Evolutionary conservation across 768 basidiomycete genomes (phyloP), one percentile per base, ranked within the genome.

Genomic region (Clathrus columnatus): DNA sequence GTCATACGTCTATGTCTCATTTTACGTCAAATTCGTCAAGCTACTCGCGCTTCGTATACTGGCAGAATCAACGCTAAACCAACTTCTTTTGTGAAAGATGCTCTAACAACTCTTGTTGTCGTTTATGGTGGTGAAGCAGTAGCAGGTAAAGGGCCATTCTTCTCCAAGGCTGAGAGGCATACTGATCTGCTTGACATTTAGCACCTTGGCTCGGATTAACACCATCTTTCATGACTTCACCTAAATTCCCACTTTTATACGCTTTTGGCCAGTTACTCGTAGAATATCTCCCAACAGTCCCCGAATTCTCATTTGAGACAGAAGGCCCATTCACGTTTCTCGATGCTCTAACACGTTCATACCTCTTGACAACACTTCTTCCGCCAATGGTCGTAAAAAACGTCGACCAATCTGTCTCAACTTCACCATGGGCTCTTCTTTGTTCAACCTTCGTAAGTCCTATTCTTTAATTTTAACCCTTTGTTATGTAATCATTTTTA

Each of bases 71-170:
- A 63, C 48, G 53, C n/a, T 83, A 60, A 50, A 26, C 66, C 72
- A 41, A 70, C 70, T 16, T 83, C 84, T 3, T 82, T 85, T 58
- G 72, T 75, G 30, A 78, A 81, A 62, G 80, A 79, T 60, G 65
- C 77, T 17, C 65, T 75, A 4, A 75, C 84, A 0, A 82, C 82
- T 2, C 69, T 86, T 28, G 68, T 80, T 14, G 81, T 90, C 26
- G 86, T 89, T 0, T 89, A 82, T 62, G 87, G 87, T 7, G 88
- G 88, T n/a, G 85, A 90, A 67, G 81, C 80, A 1, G 70, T 87
- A 48, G 74, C 75, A 52, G 78, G 87, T 86, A 62, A 54, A 79
- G n/a, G n/a, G n/a, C n/a, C n/a, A n/a, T n/a, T n/a, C n/a, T n/a
- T n/a, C n/a, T n/a, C n/a, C n/a, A n/a, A n/a, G 32, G 23, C 32